These are phyloP conservation scores for Exserohilum turcica DNA, from an alignment of 2,329 filamentous ascomycete species.

Conservation along the genomic window DNA sequence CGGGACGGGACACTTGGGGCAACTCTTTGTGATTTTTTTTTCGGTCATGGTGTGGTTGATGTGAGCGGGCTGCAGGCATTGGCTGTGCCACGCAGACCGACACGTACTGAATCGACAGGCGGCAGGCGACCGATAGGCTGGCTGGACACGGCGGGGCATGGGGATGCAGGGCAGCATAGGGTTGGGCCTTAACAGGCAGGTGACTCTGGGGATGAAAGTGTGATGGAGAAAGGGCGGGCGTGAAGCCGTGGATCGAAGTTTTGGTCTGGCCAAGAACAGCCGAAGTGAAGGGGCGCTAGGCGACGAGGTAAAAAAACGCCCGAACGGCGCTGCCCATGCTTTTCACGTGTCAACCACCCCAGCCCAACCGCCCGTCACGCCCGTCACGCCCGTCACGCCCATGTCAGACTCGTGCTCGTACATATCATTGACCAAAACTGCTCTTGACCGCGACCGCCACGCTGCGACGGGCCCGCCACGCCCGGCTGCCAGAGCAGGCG, in stretches of 20 bases:
- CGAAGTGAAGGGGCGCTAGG: slow-evolving; percentile 3
- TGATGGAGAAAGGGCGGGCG: background rate
- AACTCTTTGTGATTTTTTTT: background rate
- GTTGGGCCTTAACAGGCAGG: background rate
- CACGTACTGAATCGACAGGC: background rate
- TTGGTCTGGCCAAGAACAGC: background rate
- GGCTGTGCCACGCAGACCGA: background rate
- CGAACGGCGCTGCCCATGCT: slow-evolving; percentile 3
- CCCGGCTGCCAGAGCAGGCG: background rate
- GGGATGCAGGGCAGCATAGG: background rate
- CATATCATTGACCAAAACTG: background rate
- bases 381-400: background rate
- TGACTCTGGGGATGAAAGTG: background rate
- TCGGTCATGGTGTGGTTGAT: background rate
- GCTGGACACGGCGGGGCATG: background rate
- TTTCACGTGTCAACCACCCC: background rate
- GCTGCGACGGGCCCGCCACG: background rate
- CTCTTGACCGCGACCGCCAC: background rate
- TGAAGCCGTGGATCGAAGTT: background rate
- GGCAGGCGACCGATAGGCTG: background rate
- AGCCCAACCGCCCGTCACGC: background rate
- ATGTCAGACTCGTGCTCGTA: background rate
- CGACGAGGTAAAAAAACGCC: background rate
- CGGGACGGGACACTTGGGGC: slow-evolving; percentile 1
- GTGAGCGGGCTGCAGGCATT: background rate